phyloP scores from a whole-genome alignment of 495 filamentous ascomycete genomes.

The Hypomontagnella monticulosa region DNA sequence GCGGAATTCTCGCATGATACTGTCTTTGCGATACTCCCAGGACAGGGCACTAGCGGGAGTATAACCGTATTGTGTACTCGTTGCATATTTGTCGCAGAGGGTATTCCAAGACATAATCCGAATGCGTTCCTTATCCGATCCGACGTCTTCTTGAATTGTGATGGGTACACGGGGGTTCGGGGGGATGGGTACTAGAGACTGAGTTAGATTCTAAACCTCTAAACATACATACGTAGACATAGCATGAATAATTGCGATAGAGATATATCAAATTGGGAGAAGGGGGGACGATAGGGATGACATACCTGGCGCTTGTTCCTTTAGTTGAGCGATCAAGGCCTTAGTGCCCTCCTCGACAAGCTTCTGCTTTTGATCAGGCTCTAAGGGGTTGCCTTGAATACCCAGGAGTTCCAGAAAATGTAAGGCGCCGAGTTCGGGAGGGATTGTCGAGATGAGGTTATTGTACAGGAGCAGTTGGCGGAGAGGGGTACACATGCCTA shows the following conservation, averaged over 20 bases:
- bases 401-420: constrained; percentile 88
- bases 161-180: constrained; percentile 62
- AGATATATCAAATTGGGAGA: background rate
- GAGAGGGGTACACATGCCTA: constrained; percentile 94
- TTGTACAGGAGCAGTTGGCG: constrained; percentile 84
- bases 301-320: constrained; percentile 84
- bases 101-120: constrained; percentile 93
- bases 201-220: constrained; percentile 21
- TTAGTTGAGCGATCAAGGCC: constrained; percentile 80
- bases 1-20: constrained; percentile 81
- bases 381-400: constrained; percentile 89
- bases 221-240: too few relatives aligned
- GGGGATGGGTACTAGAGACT: constrained; percentile 68
- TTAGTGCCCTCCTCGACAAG: constrained; percentile 88
- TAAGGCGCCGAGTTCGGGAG: constrained; percentile 86
- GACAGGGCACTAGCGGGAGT: constrained; percentile 77
- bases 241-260: too few relatives aligned
- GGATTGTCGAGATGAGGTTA: constrained; percentile 83
- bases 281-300: constrained; percentile 8
- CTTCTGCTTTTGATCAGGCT: constrained; percentile 74
- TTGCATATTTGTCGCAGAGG: constrained; percentile 91
- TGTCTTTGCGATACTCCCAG: constrained; percentile 85
- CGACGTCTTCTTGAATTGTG: constrained; percentile 60
- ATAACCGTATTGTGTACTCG: constrained; percentile 84
- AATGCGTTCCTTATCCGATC: constrained; percentile 63